Evolutionary conservation across 2,329 filamentous ascomycete species (phyloP).

Genomic region (Thielaviopsis punctulata): DNA sequence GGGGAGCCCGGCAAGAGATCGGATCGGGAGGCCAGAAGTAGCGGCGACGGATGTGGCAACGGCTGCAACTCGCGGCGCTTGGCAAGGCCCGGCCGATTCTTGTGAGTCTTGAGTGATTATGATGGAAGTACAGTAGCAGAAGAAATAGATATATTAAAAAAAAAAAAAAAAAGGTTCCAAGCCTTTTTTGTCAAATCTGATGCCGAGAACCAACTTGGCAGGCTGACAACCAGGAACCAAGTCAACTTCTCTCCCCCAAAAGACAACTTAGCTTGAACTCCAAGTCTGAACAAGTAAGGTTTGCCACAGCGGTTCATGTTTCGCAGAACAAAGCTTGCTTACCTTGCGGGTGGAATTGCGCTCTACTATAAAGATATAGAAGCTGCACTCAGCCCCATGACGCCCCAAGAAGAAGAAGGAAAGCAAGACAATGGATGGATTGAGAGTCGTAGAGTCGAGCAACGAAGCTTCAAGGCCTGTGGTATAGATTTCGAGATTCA

Average conservation of each 20-base stretch:
- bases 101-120: no score
- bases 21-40: neutral
- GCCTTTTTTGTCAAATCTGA: no score
- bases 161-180: no score
- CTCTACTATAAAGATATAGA: conserved; percentile 5
- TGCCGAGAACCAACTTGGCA: neutral
- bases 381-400: conserved; percentile 10
- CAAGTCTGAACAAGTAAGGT: no score
- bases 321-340: neutral
- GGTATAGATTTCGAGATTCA: no score
- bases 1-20: no score
- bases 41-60: neutral
- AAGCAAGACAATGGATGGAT: neutral
- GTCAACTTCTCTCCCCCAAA: no score
- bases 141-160: no score
- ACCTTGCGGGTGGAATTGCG: conserved; percentile 4
- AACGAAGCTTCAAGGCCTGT: no score
- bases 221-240: no score
- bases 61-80: neutral
- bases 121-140: neutral
- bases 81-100: neutral
- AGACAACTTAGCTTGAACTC: no score
- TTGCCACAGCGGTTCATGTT: neutral
- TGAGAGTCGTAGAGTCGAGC: neutral
- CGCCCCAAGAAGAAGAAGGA: conserved; percentile 1